Conservation (phyloP, 164 flowering plant genomes). For the Nymphaea thermarum region DNA sequence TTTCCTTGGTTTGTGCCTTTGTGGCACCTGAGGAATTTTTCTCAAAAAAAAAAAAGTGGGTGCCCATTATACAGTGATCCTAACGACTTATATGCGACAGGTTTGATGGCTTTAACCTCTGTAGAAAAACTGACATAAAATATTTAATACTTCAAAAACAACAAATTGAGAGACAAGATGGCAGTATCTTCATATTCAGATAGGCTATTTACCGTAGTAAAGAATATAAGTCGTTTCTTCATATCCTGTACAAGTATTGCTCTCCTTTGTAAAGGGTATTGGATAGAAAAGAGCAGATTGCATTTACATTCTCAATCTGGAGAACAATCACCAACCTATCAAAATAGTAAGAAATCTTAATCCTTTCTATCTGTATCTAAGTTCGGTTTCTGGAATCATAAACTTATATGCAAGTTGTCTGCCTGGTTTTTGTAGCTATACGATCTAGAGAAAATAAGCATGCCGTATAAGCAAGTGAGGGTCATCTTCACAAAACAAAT, state of each 20-base stretch:
- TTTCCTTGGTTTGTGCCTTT: too few species aligned
- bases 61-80: too few species aligned
- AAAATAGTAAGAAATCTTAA: constrained; percentile 44
- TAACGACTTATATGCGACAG: too few species aligned
- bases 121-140: too few species aligned
- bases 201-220: too few species aligned
- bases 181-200: too few species aligned
- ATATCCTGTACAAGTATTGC: not conserved
- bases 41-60: too few species aligned
- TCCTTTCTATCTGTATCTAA: not conserved
- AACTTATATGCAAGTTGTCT: not conserved
- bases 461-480: constrained; percentile 74
- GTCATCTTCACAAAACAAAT: not conserved
- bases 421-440: constrained; percentile 40
- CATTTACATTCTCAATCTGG: constrained; percentile 47
- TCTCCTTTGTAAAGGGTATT: constrained; percentile 47
- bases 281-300: constrained; percentile 65
- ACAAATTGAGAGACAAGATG: too few species aligned
- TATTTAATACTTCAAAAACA: too few species aligned
- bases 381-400: not conserved
- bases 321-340: constrained; percentile 46
- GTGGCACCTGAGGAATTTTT: too few species aligned
- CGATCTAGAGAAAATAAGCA: constrained; percentile 80
- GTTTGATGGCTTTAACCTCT: too few species aligned
- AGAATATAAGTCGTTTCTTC: too few species aligned